Percentiles rank a stretch among this genome's conserved stretches.
Conservation (phyloP, 2,329 filamentous ascomycete genomes). For the Fusarium nelsonii region DNA sequence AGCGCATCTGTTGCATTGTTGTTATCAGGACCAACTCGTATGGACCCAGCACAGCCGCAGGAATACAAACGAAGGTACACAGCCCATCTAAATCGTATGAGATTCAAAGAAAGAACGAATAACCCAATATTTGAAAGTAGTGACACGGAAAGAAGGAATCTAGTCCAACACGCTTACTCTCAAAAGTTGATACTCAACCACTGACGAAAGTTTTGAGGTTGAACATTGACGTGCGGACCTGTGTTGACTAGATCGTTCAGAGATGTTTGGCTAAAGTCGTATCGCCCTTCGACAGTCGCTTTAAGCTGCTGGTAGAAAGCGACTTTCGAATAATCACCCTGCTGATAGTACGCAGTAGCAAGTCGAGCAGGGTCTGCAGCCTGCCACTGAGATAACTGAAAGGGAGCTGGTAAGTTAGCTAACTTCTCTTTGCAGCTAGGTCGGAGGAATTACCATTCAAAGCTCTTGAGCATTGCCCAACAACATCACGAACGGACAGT, state of each 20-base stretch:
- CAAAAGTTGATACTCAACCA: slow-evolving; percentile 59
- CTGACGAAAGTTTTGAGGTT: slow-evolving; percentile 63
- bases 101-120: background rate
- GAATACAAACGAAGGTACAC: background rate
- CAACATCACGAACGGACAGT: slow-evolving; percentile 70
- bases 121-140: background rate
- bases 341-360: slow-evolving; percentile 59
- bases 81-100: background rate
- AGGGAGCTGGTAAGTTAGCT: slow-evolving; percentile 53
- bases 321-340: slow-evolving; percentile 62
- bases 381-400: slow-evolving; percentile 55
- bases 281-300: slow-evolving; percentile 76
- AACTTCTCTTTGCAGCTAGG: background rate
- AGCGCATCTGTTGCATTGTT: slow-evolving; percentile 7
- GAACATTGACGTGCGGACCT: slow-evolving; percentile 56
- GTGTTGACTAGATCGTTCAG: slow-evolving; percentile 65
- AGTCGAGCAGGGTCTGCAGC: slow-evolving; percentile 58
- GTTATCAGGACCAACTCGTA: slow-evolving; percentile 7
- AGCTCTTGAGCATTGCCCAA: slow-evolving; percentile 62
- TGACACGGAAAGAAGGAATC: background rate
- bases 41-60: slow-evolving; percentile 7
- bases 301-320: slow-evolving; percentile 71
- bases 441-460: slow-evolving; percentile 57
- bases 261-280: slow-evolving; percentile 71
- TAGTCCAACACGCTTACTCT: background rate